Evolutionary conservation across 768 basidiomycete genomes (phyloP).

Genomic region (Tulasnella sp.): DNA sequence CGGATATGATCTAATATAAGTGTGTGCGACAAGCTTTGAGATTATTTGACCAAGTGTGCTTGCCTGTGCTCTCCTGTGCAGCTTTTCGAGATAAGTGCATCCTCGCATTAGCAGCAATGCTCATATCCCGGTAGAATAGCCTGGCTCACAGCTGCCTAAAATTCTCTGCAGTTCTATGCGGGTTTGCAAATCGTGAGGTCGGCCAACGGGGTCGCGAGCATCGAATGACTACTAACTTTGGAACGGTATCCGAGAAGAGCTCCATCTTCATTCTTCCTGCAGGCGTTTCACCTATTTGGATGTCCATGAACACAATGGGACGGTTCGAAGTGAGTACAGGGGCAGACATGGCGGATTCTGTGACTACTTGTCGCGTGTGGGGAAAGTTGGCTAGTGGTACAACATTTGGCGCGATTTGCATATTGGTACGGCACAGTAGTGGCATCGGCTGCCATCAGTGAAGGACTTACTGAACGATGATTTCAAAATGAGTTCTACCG

Average conservation of each 20-base stretch:
- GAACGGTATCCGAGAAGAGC: slow-evolving; percentile 88
- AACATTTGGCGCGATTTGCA: no score
- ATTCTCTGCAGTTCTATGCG: slow-evolving; percentile 84
- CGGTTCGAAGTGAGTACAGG: slow-evolving; percentile 29
- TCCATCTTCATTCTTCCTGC: slow-evolving; percentile 96
- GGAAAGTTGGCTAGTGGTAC: no score
- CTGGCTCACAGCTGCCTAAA: slow-evolving; percentile 60
- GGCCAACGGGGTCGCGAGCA: neutral
- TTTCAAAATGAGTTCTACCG: no score
- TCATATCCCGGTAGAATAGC: no score
- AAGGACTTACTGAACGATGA: no score
- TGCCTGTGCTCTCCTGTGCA: slow-evolving; percentile 92
- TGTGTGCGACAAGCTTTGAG: neutral
- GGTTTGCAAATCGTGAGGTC: neutral
- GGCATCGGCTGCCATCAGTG: no score
- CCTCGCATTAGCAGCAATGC: no score
- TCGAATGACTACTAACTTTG: slow-evolving; percentile 54
- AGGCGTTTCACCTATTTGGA: slow-evolving; percentile 92
- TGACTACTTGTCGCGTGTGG: no score
- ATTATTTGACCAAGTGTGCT: neutral
- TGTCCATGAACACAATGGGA: slow-evolving; percentile 94
- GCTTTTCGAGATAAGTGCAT: no score
- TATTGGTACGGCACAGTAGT: no score
- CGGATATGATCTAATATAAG: neutral
- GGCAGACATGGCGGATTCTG: neutral